A percentile compares a stretch with the other conserved stretches of the same genome.
Conservation (phyloP, 257 asterid genomes). For the Buddleja alternifolia region DNA sequence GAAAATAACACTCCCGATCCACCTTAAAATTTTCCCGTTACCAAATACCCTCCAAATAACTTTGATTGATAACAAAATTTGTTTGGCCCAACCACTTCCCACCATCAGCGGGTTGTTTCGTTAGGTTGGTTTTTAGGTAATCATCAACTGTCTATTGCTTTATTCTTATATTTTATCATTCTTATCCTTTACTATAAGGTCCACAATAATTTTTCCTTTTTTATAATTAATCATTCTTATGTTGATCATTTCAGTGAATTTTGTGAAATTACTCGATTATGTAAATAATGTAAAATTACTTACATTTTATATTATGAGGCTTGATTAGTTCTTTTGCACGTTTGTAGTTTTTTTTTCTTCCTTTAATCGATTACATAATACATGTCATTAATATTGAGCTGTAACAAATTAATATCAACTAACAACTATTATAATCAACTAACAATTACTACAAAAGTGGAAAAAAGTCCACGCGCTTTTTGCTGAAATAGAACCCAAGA, state of each 20-base stretch:
- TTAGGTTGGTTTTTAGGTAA: slow-evolving; percentile 34
- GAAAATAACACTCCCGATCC: too few relatives aligned
- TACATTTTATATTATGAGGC: not conserved
- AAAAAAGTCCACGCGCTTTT: too few relatives aligned
- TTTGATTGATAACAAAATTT: slow-evolving; percentile 7
- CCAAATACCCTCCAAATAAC: not conserved
- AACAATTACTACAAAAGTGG: too few relatives aligned
- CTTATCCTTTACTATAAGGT: slow-evolving; percentile 23
- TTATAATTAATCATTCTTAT: slow-evolving; percentile 12
- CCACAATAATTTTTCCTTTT: slow-evolving; percentile 27
- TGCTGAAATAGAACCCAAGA: too few relatives aligned
- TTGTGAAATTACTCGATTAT: not conserved
- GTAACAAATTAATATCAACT: too few relatives aligned
- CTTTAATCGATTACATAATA: too few relatives aligned
- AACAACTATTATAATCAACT: too few relatives aligned
- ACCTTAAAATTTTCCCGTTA: too few relatives aligned
- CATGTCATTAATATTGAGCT: too few relatives aligned
- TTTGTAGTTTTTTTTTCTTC: too few relatives aligned
- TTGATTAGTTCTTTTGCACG: not conserved
- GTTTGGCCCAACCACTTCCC: slow-evolving; percentile 30
- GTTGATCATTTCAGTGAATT: not conserved
- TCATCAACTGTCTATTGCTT: slow-evolving; percentile 35
- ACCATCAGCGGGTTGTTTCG: slow-evolving; percentile 30
- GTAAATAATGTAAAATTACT: too few relatives aligned
- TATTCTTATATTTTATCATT: slow-evolving; percentile 30